Evolutionary conservation across 305 asterid genomes (phyloP).

Genomic region (Solanum hybrid): DNA sequence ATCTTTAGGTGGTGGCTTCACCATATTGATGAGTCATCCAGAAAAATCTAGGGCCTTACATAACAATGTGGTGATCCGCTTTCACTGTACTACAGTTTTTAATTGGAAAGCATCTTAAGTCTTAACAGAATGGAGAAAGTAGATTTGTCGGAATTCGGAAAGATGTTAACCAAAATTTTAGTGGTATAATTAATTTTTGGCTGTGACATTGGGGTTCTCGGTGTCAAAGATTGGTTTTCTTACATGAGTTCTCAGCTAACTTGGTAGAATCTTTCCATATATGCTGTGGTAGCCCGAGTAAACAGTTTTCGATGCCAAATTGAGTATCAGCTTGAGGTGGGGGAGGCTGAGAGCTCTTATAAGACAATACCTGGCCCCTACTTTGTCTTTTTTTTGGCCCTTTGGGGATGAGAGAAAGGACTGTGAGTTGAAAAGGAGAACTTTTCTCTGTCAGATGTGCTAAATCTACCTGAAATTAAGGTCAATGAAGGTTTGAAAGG

Average conservation of each 20-base stretch:
- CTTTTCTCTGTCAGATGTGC: not conserved
- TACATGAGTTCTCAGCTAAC: not conserved
- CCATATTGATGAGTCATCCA: not conserved
- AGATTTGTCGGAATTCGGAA: not conserved
- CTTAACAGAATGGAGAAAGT: not conserved
- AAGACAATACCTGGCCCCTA: not conserved
- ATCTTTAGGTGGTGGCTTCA: not conserved
- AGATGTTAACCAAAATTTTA: not conserved
- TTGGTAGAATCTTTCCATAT: not conserved
- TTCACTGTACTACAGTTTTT: not conserved
- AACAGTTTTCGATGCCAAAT: not conserved
- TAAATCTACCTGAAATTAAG: not conserved
- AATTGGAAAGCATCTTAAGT: not conserved
- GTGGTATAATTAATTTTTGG: not conserved
- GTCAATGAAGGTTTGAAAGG: not conserved
- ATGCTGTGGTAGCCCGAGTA: not conserved
- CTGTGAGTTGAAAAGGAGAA: not conserved
- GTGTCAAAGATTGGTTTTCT: not conserved
- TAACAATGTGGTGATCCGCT: not conserved
- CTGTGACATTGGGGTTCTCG: not conserved
- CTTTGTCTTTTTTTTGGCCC: not conserved
- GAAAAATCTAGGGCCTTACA: not conserved
- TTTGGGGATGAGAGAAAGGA: not conserved
- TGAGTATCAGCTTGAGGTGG: not conserved
- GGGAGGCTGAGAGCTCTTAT: not conserved